Evolutionary conservation across 768 basidiomycete species (phyloP), one percentile per base, ranked within the genome.

Genomic region (Sutorius australiensis): DNA sequence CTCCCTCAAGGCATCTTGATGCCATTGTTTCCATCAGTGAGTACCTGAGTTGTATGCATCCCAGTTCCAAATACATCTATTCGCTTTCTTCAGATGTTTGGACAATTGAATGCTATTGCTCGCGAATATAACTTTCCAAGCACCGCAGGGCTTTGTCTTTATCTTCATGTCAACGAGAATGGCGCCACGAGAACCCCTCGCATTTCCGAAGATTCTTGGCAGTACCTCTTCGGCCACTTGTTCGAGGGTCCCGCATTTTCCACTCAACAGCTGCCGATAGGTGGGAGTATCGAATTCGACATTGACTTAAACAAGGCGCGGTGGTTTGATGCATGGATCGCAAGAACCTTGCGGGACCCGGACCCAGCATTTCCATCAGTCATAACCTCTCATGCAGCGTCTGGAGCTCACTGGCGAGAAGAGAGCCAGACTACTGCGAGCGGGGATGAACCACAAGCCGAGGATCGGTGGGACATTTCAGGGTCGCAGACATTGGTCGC

Each of bases 241-340:
- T 76, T 82, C 39, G 80, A 84, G 31, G 57, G 75, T 36, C 67
- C 72, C 21, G 53, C 68, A 19, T 60, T 68, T 17, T 51, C 67
- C 4, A 56, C 73, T 53, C 65, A 67, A 21, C 75, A 73, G 46
- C 63, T 80, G 17, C 84, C 89, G 0, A 84, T 95, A 51, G 77
- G 81, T 40, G 93, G 89, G 5, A 83, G 80, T 28, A 78, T 95
- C 28, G 92, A 95, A 69, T 93, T 95, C 66, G 92, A 95, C 69
- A 80, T 95, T 42, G 92, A 95, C 71, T 54, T 80, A 42, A 73
- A 75, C 33, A 79, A 82, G 55, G 92, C 92, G 16, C 78, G 81
- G 28, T 95, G 92, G 92, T 89, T 84, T 60, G 72, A 81, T 16
- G 72, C 82, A 0, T 95, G 89, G 89, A 54, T 83, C 19, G 73